A percentile compares a stretch with the other conserved stretches of the same genome.
Evolutionary conservation across 352 stramenopile species (phyloP).

Genomic region (Phytopythium chamaehyphon): DNA sequence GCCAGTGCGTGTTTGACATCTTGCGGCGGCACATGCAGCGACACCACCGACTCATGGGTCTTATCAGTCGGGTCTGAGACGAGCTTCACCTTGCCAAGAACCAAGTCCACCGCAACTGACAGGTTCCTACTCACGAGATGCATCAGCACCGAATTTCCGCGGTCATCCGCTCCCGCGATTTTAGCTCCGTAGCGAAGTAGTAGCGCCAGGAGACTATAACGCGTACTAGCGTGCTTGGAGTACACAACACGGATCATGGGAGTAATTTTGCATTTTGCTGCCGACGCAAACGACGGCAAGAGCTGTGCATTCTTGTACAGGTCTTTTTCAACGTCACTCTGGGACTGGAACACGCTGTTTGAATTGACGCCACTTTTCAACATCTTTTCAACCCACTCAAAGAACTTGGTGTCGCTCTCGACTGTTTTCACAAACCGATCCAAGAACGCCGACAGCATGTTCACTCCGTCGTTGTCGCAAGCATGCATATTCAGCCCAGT

Average conservation of each 20-base stretch:
- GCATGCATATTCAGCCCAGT: constrained; percentile 32
- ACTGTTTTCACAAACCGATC: constrained; percentile 48
- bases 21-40: constrained; percentile 35
- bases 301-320: constrained; percentile 37
- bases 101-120: constrained; percentile 33
- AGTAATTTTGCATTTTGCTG: constrained; percentile 22
- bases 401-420: constrained; percentile 15
- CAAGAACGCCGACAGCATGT: constrained; percentile 45
- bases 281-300: constrained; percentile 10
- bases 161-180: constrained; percentile 33
- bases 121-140: constrained; percentile 56
- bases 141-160: constrained; percentile 59
- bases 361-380: constrained; percentile 52
- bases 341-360: constrained; percentile 40
- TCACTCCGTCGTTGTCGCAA: constrained; percentile 37
- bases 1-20: constrained; percentile 42
- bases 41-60: constrained; percentile 23
- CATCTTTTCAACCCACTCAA: constrained; percentile 42
- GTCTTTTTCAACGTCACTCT: constrained; percentile 12
- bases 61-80: constrained; percentile 33
- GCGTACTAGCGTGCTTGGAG: constrained; percentile 15
- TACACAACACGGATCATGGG: constrained; percentile 46
- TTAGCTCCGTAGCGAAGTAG: constrained; percentile 62
- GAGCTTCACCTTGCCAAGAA: constrained; percentile 36
- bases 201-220: constrained; percentile 39